Evolutionary conservation across 2,329 filamentous ascomycete genomes (phyloP).

Genomic region (Sclerotinia borealis): DNA sequence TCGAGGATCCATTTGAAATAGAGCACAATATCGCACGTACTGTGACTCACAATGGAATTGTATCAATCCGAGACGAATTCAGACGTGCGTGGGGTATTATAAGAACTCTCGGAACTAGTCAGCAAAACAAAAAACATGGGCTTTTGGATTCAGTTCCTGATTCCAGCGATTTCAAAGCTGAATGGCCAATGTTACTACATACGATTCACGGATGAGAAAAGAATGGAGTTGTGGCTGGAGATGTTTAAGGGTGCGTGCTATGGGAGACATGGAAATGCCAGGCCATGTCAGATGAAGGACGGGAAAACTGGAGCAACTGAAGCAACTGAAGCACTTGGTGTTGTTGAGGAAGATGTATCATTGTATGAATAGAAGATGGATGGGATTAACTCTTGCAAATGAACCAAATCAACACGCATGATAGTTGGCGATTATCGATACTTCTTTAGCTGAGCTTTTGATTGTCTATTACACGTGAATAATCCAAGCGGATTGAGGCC

Average conservation of each 20-base stretch:
- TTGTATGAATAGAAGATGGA: not conserved
- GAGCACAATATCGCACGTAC: conserved; percentile 86
- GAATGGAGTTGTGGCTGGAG: not conserved
- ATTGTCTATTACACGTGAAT: not conserved
- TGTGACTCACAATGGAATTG: conserved; percentile 76
- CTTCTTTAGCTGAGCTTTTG: not conserved
- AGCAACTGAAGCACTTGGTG: not conserved
- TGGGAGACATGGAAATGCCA: not conserved
- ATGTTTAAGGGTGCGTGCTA: not conserved
- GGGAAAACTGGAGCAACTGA: not conserved
- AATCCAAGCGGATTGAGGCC: not conserved
- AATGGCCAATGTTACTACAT: conserved; percentile 21
- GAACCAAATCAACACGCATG: not conserved
- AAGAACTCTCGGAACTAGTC: conserved; percentile 41
- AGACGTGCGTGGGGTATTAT: conserved; percentile 72
- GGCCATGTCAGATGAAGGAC: not conserved
- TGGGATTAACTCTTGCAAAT: not conserved
- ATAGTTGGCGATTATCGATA: not conserved
- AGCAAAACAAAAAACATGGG: conserved; percentile 20
- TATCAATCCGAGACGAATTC: conserved; percentile 79
- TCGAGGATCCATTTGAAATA: conserved; percentile 86
- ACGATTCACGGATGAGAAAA: conserved; percentile 23
- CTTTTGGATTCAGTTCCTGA: conserved; percentile 22
- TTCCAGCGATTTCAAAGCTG: conserved; percentile 13
- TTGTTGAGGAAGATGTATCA: not conserved